These are phyloP conservation scores for Chlorophyllum brunneum DNA, from an alignment of 768 basidiomycete genomes.

Conservation along the genomic window DNA sequence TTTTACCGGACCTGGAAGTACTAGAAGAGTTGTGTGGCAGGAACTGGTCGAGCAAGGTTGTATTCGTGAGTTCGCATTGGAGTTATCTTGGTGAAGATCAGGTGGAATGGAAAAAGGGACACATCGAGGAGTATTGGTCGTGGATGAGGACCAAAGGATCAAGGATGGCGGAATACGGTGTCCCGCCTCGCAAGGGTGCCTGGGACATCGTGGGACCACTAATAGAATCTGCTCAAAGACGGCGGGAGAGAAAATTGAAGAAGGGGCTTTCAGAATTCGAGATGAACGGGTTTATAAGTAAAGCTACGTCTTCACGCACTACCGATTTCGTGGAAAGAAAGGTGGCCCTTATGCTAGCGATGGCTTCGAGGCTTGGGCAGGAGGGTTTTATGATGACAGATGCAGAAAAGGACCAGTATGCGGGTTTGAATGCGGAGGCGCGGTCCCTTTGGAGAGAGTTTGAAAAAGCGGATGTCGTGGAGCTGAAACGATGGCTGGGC, in stretches of 20 bases:
- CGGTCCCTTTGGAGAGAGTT: constrained; percentile 1
- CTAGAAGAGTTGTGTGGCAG: constrained; percentile 3
- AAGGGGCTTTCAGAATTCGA: not conserved
- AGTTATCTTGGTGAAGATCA: not conserved
- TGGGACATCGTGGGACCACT: constrained; percentile 2
- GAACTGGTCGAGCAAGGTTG: not conserved
- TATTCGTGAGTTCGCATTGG: constrained; percentile 6
- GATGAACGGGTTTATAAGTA: not conserved
- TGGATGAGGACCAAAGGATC: not conserved
- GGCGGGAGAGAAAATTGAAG: not conserved
- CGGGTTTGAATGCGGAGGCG: not conserved
- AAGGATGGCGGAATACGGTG: not conserved
- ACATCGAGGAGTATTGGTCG: not conserved
- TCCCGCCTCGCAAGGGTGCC: not conserved
- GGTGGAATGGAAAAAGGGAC: not conserved
- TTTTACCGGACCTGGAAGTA: not conserved
- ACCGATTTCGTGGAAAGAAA: not conserved
- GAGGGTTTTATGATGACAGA: not conserved
- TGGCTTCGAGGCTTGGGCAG: not conserved
- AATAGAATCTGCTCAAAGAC: not conserved
- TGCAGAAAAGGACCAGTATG: not conserved
- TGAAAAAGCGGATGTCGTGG: not conserved
- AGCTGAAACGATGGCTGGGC: not conserved
- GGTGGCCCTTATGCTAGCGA: not conserved
- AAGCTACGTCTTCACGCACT: not conserved